phyloP scores from a whole-genome alignment of 225 moss, liverwort and hornwort species.

The Anthoceros angustus region DNA sequence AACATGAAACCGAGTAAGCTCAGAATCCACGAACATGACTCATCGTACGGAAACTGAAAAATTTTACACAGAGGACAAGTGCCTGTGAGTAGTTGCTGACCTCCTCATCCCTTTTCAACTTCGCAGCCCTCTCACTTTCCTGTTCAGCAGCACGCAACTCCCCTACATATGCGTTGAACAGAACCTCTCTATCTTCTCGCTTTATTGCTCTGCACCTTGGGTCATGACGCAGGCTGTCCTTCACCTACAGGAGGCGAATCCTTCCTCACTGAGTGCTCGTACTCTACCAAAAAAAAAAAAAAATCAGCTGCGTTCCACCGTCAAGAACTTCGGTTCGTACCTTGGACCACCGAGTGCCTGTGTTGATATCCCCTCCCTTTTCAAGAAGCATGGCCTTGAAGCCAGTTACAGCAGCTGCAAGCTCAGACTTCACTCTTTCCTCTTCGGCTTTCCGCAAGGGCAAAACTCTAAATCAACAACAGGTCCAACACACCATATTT shows the following conservation, averaged over 20 bases:
- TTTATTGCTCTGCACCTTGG: slow-evolving; percentile 48
- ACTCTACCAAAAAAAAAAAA: not conserved
- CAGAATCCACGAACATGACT: not conserved
- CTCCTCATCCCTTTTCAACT: slow-evolving; percentile 76
- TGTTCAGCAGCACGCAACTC: slow-evolving; percentile 61
- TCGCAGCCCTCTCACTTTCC: slow-evolving; percentile 72
- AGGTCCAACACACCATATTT: slow-evolving; percentile 5
- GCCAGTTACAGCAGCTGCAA: slow-evolving; percentile 48
- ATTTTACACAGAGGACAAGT: not conserved
- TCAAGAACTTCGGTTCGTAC: slow-evolving; percentile 22
- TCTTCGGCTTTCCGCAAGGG: slow-evolving; percentile 73
- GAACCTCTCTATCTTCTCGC: slow-evolving; percentile 60
- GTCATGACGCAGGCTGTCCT: slow-evolving; percentile 53
- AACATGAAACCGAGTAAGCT: too few species aligned
- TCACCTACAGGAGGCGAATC: slow-evolving; percentile 24
- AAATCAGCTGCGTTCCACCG: not conserved
- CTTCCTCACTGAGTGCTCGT: not conserved
- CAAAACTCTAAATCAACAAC: slow-evolving; percentile 36
- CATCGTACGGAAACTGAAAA: not conserved
- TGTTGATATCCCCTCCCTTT: slow-evolving; percentile 52
- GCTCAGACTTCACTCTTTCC: slow-evolving; percentile 51
- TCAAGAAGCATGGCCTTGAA: slow-evolving; percentile 44
- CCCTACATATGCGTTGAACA: slow-evolving; percentile 54
- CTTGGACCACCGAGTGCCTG: slow-evolving; percentile 68
- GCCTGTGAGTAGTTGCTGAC: slow-evolving; percentile 8